These are phyloP conservation scores for Podospora pseudopauciseta DNA, from an alignment of 495 filamentous ascomycete species.

Conservation along the genomic window DNA sequence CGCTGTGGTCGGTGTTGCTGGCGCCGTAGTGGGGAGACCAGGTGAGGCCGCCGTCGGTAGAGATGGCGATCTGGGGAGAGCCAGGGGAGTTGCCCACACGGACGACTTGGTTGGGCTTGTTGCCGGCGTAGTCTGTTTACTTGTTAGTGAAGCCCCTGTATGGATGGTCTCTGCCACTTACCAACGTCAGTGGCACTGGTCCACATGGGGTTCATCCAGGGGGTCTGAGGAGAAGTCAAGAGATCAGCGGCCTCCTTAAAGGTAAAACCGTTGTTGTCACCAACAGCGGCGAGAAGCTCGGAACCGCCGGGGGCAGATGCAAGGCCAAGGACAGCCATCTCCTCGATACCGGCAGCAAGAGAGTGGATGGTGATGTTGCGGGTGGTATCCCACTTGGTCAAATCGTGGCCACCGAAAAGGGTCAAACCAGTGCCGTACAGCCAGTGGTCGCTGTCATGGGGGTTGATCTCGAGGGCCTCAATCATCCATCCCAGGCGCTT, in stretches of 20 bases:
- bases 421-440: slow-evolving; percentile 57
- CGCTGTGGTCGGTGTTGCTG: slow-evolving; percentile 39
- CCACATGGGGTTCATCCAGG: slow-evolving; percentile 51
- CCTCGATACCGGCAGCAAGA: slow-evolving; percentile 58
- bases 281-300: slow-evolving; percentile 54
- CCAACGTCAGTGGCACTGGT: slow-evolving; percentile 46
- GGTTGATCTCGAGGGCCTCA: slow-evolving; percentile 57
- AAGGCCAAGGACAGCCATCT: slow-evolving; percentile 52
- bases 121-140: slow-evolving; percentile 51
- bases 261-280: slow-evolving; percentile 57
- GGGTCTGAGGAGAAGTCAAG: slow-evolving; percentile 43
- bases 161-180: slow-evolving; percentile 12
- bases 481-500: slow-evolving; percentile 63
- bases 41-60: slow-evolving; percentile 40
- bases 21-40: slow-evolving; percentile 50
- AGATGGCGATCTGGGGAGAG: slow-evolving; percentile 41
- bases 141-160: slow-evolving; percentile 5
- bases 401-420: slow-evolving; percentile 51
- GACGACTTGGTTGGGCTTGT: slow-evolving; percentile 49
- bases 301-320: slow-evolving; percentile 50
- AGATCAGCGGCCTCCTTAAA: slow-evolving; percentile 41
- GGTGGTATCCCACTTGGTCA: slow-evolving; percentile 48
- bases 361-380: slow-evolving; percentile 51
- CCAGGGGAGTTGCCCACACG: slow-evolving; percentile 51
- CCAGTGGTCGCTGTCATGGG: slow-evolving; percentile 58